Percentiles rank a stretch among this genome's conserved stretches.
Conservation (phyloP, 2,329 filamentous ascomycete species). For the Thielaviopsis populi region DNA sequence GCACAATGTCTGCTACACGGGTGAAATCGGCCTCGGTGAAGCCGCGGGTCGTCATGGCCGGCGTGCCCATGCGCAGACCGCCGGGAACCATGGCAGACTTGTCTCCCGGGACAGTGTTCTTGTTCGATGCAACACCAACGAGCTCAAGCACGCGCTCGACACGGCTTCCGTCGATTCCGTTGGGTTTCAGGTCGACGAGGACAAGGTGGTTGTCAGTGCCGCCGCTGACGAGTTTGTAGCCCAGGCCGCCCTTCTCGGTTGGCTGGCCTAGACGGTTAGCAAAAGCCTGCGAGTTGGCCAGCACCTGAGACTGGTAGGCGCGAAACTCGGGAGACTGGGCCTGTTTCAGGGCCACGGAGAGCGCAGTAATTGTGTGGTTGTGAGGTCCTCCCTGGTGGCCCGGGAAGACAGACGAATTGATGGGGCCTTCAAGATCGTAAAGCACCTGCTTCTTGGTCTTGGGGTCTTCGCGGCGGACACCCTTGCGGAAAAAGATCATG, state of each 20-base stretch:
- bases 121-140: constrained; percentile 94
- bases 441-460: constrained; percentile 75
- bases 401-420: constrained; percentile 94
- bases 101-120: constrained; percentile 96
- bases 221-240: constrained; percentile 80
- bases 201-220: constrained; percentile 98
- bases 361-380: constrained; percentile 96
- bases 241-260: constrained; percentile 62
- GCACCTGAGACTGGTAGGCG: constrained; percentile 77
- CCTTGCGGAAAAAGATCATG: constrained; percentile 97
- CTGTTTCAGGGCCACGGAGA: constrained; percentile 89
- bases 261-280: constrained; percentile 49
- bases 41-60: constrained; percentile 95
- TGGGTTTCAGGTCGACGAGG: constrained; percentile 77
- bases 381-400: constrained; percentile 96
- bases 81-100: constrained; percentile 85
- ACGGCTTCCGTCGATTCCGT: constrained; percentile 72
- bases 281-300: constrained; percentile 81
- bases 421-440: constrained; percentile 84
- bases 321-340: constrained; percentile 80
- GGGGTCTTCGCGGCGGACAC: constrained; percentile 64
- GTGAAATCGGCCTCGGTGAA: constrained; percentile 80
- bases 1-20: constrained; percentile 71
- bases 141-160: constrained; percentile 84
- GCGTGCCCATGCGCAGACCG: constrained; percentile 84